Base-by-base conservation (phyloP, 768 basidiomycete species). In the Pisolithus tinctorius region DNA sequence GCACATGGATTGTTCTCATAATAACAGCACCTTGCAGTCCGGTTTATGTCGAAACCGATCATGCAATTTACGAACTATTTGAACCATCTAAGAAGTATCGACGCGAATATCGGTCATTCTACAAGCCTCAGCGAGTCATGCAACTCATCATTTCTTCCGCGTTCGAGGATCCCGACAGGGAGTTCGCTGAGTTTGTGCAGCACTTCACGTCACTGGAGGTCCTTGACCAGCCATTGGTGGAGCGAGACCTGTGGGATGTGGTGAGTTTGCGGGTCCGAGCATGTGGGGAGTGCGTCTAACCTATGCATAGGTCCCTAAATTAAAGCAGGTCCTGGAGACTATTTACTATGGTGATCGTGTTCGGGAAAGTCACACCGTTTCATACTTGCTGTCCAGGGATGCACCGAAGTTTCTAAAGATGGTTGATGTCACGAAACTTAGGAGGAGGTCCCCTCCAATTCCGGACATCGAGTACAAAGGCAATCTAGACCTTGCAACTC, bases 1-100 rank as follows among this genome's bases (percentile, higher is more conserved):
- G 47, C 45, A 1, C 57, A 39, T 43, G 34, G n/a, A 49, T 10
- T 4, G n/a, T 20, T 40, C 6, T 40, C 49, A 27, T 34, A 13
- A 45, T 29, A 48, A 26, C 14, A 7, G 50, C 49, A 37, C 48
- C 20, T 30, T 42, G 48, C 55, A 88, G 87, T 16, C 78, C 83
- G 1, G 65, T 88, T 9, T 86, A 73, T 52, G 71, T 91, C 23
- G 80, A 87, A 56, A 88, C 87, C 0, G 55, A 71, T 16, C 75
- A 72, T 48, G 83, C 84, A 0, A 81, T 79, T 73, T 88, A 88
- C 61, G 75, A 79, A 31, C 66, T 89, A 26, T 64, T 69, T 16
- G 58, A 48, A 6, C 81, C 86, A 0, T 72, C 78, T 2, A 57
- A 60, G 17, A 57, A 51, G 20, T 89, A 88, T 50, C 55, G 58